Conservation (phyloP, 2,329 filamentous ascomycete genomes). For the Pseudogymnoascus sp. region DNA sequence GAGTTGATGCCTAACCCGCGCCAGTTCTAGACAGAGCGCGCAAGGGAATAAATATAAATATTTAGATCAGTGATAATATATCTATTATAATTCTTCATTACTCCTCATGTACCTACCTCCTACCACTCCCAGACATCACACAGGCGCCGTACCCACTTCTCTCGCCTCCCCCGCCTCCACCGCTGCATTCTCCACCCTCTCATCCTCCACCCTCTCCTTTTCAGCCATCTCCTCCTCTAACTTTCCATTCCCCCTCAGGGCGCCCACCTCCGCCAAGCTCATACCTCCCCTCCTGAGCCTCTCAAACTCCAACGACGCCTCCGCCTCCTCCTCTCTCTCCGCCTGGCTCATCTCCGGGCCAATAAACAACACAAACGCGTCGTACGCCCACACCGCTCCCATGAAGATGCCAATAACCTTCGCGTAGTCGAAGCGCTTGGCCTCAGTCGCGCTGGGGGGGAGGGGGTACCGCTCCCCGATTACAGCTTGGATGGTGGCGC, state of each 20-base stretch:
- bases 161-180: neutral
- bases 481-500: slow-evolving; percentile 67
- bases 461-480: slow-evolving; percentile 68
- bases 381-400: slow-evolving; percentile 65
- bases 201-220: neutral
- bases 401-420: slow-evolving; percentile 83
- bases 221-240: slow-evolving; percentile 14
- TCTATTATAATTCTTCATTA: neutral
- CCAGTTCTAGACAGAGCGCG: neutral
- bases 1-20: neutral
- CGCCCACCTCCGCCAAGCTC: slow-evolving; percentile 36
- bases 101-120: neutral
- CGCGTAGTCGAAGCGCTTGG: slow-evolving; percentile 61
- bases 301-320: neutral
- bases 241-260: slow-evolving; percentile 29
- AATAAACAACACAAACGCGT: slow-evolving; percentile 41
- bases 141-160: neutral
- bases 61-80: neutral
- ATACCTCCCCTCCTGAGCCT: slow-evolving; percentile 26
- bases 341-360: slow-evolving; percentile 32
- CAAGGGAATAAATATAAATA: neutral
- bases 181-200: neutral
- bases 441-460: slow-evolving; percentile 39
- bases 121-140: neutral
- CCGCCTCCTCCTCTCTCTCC: slow-evolving; percentile 1